Percentiles rank a stretch among this genome's conserved stretches.
Evolutionary conservation across 768 basidiomycete genomes (phyloP).

Genomic region (Hypholoma sublateritium): DNA sequence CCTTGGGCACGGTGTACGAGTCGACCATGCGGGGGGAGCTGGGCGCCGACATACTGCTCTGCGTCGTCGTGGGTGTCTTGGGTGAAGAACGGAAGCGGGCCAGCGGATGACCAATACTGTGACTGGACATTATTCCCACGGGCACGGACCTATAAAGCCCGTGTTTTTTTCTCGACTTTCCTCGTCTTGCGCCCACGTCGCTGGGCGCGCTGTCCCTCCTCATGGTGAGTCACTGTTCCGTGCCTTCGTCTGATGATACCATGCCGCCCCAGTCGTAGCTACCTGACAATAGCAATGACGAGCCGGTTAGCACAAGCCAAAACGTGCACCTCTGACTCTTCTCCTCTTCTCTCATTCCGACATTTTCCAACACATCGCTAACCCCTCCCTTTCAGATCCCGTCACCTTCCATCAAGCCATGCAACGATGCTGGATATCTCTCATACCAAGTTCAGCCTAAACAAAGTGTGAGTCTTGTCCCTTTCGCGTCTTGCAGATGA

Average conservation of each 20-base stretch:
- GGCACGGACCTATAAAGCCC: slow-evolving; percentile 10
- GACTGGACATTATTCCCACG: slow-evolving; percentile 30
- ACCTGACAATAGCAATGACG: slow-evolving; percentile 48
- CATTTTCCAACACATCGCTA: neutral
- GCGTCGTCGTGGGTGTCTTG: slow-evolving; percentile 18
- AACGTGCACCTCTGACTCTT: slow-evolving; percentile 59
- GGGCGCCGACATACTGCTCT: slow-evolving; percentile 57
- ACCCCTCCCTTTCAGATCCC: neutral
- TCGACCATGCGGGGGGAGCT: slow-evolving; percentile 75
- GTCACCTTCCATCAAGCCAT: neutral
- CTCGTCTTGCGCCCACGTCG: slow-evolving; percentile 1
- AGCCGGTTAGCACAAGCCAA: slow-evolving; percentile 69
- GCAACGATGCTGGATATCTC: no score
- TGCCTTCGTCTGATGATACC: slow-evolving; percentile 51
- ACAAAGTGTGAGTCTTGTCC: slow-evolving; percentile 15
- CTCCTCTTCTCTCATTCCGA: slow-evolving; percentile 10
- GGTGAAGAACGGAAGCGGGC: slow-evolving; percentile 19
- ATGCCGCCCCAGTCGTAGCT: slow-evolving; percentile 80
- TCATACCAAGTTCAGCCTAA: no score
- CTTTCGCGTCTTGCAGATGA: slow-evolving; percentile 35
- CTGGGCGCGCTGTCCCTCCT: neutral
- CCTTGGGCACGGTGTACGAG: slow-evolving; percentile 91
- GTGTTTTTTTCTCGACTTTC: slow-evolving; percentile 20
- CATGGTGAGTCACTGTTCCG: slow-evolving; percentile 17
- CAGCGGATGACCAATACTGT: slow-evolving; percentile 29